Base-by-base conservation (phyloP, 768 basidiomycete species). In the Strobilomyces confusus region DNA sequence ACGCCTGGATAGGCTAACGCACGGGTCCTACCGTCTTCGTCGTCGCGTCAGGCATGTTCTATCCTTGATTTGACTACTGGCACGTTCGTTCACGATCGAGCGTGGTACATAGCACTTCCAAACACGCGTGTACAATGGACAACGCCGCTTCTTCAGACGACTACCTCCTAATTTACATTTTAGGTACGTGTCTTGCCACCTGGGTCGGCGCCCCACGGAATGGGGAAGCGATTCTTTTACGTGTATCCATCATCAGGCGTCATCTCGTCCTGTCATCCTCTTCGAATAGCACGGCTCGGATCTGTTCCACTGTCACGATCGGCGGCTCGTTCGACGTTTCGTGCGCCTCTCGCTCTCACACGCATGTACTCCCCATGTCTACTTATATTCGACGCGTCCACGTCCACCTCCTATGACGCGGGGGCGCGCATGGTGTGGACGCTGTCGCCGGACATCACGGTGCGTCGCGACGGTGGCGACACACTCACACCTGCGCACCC, bases 211-310 rank as follows among this genome's bases (percentile, higher is more conserved):
- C 49, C 9, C 2, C 32, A 34, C 12, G 5, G 11, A n/a, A 41
- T 7, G 15, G 23, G 47, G 25, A 36, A 14, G 23, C 3, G 11
- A 9, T 29, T 50, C 29, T 29, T 44, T 44, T 51, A 51, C 50
- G 50, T 51, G 50, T 51, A 51, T 36, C 42, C 33, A n/a, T 43
- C 42, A 44, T 33, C 32, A 14, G 5, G 37, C n/a, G 19, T 37
- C 17, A 14, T 20, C 37, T n/a, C 15, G 17, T 46, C 32, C 3
- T 23, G 12, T 15, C 22, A 4, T n/a, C n/a, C 22, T 11, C 15
- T 36, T 51, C 12, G 15, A 42, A 41, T n/a, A 26, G 29, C 33
- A 44, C 49, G 49, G 49, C 49, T 51, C 49, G 49, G 49, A 51
- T 51, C 49, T 51, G 32, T 25, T 43, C 22, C 49, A 50, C 25